These are phyloP conservation scores for Astragalus glycyphyllos DNA, from an alignment of 306 rosid genomes.

Conservation along the genomic window DNA sequence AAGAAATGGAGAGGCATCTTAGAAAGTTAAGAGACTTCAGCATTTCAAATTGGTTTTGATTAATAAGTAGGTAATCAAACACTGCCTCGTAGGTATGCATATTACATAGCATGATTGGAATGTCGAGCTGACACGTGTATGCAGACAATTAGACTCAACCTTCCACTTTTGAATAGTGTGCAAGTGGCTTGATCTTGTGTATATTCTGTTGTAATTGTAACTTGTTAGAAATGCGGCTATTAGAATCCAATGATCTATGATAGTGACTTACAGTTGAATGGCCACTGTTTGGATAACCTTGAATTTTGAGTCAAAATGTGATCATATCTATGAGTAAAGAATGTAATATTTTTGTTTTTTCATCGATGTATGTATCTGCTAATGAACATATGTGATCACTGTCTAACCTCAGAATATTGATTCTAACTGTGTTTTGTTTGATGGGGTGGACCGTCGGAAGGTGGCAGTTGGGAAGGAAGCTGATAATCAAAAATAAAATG, in stretches of 20 bases:
- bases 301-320: background rate
- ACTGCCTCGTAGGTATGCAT: slow-evolving; percentile 8
- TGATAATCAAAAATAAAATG: background rate
- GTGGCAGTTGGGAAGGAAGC: background rate
- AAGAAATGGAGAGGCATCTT: slow-evolving; percentile 96
- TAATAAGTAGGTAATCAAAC: background rate
- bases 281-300: background rate
- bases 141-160: background rate
- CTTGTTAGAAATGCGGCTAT: slow-evolving; percentile 28
- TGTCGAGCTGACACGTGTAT: slow-evolving; percentile 22
- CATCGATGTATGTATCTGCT: background rate
- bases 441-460: background rate
- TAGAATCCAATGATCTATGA: slow-evolving; percentile 22
- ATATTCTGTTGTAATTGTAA: slow-evolving; percentile 42
- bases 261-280: slow-evolving; percentile 12
- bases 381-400: background rate
- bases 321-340: background rate
- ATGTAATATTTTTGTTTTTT: slow-evolving; percentile 11
- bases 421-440: background rate
- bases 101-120: slow-evolving; percentile 7
- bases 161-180: slow-evolving; percentile 30
- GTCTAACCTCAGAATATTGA: background rate
- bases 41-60: slow-evolving; percentile 86
- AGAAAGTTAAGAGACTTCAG: slow-evolving; percentile 89
- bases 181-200: slow-evolving; percentile 32